Evolutionary conservation across 371 early-diverging fungal species (phyloP), one percentile per base, ranked within the genome.

Genomic region (Dinochytrium kinnereticum): DNA sequence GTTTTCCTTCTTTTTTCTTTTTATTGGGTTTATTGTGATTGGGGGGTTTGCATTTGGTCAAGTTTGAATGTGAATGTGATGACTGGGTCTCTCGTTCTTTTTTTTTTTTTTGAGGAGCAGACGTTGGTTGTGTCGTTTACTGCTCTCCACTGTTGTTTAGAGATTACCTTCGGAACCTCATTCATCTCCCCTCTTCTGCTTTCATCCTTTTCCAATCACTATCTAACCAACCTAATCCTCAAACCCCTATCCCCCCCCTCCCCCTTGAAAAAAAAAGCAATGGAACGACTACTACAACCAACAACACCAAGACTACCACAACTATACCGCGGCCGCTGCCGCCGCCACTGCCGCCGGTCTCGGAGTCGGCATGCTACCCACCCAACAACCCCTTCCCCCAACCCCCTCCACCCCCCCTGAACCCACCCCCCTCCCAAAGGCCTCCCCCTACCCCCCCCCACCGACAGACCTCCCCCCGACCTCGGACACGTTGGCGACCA

Each of bases 291-390:
- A 55, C 57, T 55, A 55, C 57, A 5, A 19, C 7, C 26, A 19
- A 55, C 57, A 55, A 30, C 57, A 55, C 17, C 57, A 55, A 30
- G 57, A 55, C 24, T 55, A 55, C 57, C 57, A 55, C 7, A 10
- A 55, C 10, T 55, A 26, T 26, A 26, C 57, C 26, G 57, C 57
- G 5, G 57, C 57, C 57, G 57, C 57, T 26, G 57, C 57, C 57
- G 57, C 57, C 15, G 57, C 57, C 30, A 10, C 10, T 7, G 57
- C 57, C 57, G 57, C 57, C 57, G 57, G 57, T 55, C 57, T 55
- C 57, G 57, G 57, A 17, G 57, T 55, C 57, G 57, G 57, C 57
- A 55, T 55, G 57, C 13, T 44, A 44, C 44, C 44, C 44, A 7
- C 7, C 7, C 44, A 44, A 44, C 44, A 44, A 19, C 44, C 7